Base-by-base conservation (phyloP, 345 rosid species). In the Bruguiera parviflora region DNA sequence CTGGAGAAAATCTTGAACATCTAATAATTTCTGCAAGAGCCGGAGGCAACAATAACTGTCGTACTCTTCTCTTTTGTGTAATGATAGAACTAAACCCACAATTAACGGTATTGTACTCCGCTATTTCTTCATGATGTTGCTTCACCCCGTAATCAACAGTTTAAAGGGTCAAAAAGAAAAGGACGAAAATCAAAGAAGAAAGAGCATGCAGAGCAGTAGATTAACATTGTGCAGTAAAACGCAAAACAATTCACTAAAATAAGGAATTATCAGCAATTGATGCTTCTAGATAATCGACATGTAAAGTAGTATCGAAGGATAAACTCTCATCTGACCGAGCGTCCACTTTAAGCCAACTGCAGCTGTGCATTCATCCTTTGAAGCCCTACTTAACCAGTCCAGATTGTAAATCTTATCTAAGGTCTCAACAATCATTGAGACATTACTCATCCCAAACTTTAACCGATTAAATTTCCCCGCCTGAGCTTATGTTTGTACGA, bases 281-380 rank as follows among this genome's bases (percentile, higher is more conserved):
- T 13, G 39, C 35, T 15, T 66, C 66, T 13, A 4, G 53, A 22
- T 16, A 51, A 20, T 21, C n/a, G 33, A 61, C 24, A 29, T 53
- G 15, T 27, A 55, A 21, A 11, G 18, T 28, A 59, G 22, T n/a
- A 21, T 67, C 53, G 15, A 27, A 29, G 51, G 27, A 61, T 24
- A 31, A 63, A 56, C 2, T 33, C 65, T 83, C 67, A 92, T 97
- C 94, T 96, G 96, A 85, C 92, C 92, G 77, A 96, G 98, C 99
- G 92, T 96, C 99, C 99, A 96, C 81, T 96, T 96, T 64, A 96
- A 80, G 56, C 99, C 99, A 80, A 90, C 98, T 0, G 98, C 98
- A 72, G 97, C 87, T 4, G 97, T 90, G 67, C 96, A 96, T 82
- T 96, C 98, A 27, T 96, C 90, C 86, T 89, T 96, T 20, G 98